These are phyloP conservation scores for Suhomyces terraborum DNA, from an alignment of 1,139 yeast genomes.

Conservation along the genomic window DNA sequence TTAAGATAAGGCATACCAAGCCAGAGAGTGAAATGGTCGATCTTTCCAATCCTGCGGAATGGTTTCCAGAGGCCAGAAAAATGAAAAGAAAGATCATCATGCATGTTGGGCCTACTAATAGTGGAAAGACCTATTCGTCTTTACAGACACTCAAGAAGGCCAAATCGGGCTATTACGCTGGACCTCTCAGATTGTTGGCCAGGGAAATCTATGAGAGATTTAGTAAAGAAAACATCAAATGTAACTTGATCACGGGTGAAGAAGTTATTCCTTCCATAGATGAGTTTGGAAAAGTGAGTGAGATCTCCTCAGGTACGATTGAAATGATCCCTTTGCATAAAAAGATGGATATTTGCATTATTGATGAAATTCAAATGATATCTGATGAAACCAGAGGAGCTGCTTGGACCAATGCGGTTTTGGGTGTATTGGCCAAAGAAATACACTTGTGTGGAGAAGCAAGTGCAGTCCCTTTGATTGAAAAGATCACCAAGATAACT, in stretches of 20 bases:
- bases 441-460: slow-evolving; percentile 93
- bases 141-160: slow-evolving; percentile 66
- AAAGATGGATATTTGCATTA: slow-evolving; percentile 80
- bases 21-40: slow-evolving; percentile 37
- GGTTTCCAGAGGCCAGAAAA: slow-evolving; percentile 87
- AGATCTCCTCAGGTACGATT: slow-evolving; percentile 82
- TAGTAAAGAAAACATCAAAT: slow-evolving; percentile 60
- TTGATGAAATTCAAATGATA: slow-evolving; percentile 97
- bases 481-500: slow-evolving; percentile 59
- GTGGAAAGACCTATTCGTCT: slow-evolving; percentile 93
- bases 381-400: slow-evolving; percentile 79
- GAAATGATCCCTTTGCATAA: slow-evolving; percentile 81
- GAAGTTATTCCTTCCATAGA: slow-evolving; percentile 77
- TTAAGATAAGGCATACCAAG: slow-evolving; percentile 19
- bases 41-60: slow-evolving; percentile 72
- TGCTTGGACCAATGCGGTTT: slow-evolving; percentile 91
- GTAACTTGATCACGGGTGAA: slow-evolving; percentile 92
- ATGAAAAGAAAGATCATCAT: slow-evolving; percentile 75
- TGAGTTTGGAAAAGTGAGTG: slow-evolving; percentile 67
- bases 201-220: slow-evolving; percentile 87
- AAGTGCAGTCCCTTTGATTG: slow-evolving; percentile 68
- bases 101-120: slow-evolving; percentile 97
- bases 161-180: slow-evolving; percentile 88
- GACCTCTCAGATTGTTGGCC: slow-evolving; percentile 88
- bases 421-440: slow-evolving; percentile 85